Conservation (phyloP, 2,329 filamentous ascomycete species). For the Phyllosticta citrichinensis region DNA sequence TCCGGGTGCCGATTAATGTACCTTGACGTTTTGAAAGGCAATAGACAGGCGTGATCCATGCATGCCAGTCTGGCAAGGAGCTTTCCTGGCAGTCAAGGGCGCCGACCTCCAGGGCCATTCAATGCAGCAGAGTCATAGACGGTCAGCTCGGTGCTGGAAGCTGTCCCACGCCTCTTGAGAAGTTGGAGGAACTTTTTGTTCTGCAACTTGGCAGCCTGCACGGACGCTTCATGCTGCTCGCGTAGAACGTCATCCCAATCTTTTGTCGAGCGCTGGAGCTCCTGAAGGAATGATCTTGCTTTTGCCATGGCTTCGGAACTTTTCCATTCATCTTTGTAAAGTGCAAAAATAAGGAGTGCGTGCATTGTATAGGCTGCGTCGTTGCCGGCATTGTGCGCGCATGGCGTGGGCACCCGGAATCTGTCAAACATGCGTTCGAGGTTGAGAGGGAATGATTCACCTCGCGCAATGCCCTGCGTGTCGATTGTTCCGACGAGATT, state of each 20-base stretch:
- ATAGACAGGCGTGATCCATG: not conserved
- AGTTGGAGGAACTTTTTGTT: not conserved
- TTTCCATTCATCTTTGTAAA: not conserved
- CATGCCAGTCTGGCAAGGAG: not conserved
- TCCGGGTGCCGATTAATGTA: not conserved
- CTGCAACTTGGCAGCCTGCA: not conserved
- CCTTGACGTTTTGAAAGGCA: not conserved
- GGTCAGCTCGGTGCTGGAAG: not conserved
- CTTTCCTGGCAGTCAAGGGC: not conserved
- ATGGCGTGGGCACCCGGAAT: conserved; percentile 50
- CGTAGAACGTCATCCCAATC: not conserved
- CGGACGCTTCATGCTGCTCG: not conserved
- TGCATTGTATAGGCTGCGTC: conserved; percentile 73
- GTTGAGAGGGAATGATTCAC: conserved; percentile 30
- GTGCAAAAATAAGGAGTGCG: conserved; percentile 47
- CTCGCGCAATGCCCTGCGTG: not conserved
- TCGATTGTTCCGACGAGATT: conserved; percentile 37
- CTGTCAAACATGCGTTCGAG: conserved; percentile 53
- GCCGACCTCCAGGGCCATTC: not conserved
- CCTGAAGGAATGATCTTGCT: not conserved
- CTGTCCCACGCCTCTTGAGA: not conserved
- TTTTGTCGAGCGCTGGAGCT: not conserved
- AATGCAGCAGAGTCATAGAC: not conserved
- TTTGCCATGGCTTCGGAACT: not conserved
- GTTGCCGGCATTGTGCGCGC: conserved; percentile 81